Evolutionary conservation across 345 rosid genomes (phyloP), one percentile per base, ranked within the genome.

Genomic region (Syzygium oleosum): DNA sequence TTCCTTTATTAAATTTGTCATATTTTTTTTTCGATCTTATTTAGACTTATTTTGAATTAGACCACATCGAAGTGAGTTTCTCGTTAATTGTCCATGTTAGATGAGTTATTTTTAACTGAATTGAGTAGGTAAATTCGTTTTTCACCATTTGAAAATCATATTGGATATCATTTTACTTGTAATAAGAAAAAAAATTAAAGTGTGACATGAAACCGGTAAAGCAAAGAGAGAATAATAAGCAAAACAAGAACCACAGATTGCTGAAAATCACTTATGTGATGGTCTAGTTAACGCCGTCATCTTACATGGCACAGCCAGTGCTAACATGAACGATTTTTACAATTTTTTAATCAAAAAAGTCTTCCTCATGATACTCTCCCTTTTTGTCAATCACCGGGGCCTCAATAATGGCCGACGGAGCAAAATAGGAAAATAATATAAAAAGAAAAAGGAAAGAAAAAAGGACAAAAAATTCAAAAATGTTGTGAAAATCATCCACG

Each of bases 271-370:
- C 27, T 59, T 25, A 59, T 59, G 27, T 2, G 29, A 58, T 58
- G 29, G 27, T 58, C 6, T 23, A 56, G 7, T 10, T 7, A 58
- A 58, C 6, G 6, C 0, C 3, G 7, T 1, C 7, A 10, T 58
- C 15, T 25, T 25, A 58, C 15, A 25, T 25, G 10, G 13, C 23
- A 56, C 0, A 56, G 0, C 1, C 0, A 10, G 6, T 23, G 14
- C 3, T 23, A 4, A 58, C 1, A 23, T 23, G 6, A 58, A 58
- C 0, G 0, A 58, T 58, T 58, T 56, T 58, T 12, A 58, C 4
- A 58, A 58, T 23, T 23, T 58, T 23, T 58, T 23, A 58, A 58
- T 58, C 0, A 3, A 58, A 58, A 56, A 58, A 58, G 13, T 12
- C 14, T 23, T 58, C 63, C 25, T 58, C 63, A 23, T 56, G 29